phyloP scores from a whole-genome alignment of 257 asterid species.

The Penstemon davidsonii region DNA sequence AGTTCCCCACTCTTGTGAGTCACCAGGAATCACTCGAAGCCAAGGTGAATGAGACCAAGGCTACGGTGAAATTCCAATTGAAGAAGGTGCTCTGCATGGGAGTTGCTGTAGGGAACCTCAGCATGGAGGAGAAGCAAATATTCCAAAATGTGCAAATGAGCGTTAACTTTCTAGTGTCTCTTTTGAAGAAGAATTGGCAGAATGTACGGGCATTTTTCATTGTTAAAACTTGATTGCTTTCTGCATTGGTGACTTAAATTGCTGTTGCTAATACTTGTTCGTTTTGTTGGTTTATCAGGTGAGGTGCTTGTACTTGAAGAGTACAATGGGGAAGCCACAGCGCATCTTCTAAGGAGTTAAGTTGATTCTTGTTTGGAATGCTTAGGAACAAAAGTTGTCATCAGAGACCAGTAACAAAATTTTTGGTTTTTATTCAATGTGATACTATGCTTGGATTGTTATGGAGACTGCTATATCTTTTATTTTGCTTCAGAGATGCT shows the following conservation, averaged over 20 bases:
- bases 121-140: conserved; percentile 59
- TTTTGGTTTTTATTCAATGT: not conserved
- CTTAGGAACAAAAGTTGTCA: not conserved
- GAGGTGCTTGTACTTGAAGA: conserved; percentile 56
- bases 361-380: not conserved
- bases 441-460: not conserved
- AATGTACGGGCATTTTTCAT: conserved; percentile 33
- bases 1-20: conserved; percentile 55
- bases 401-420: not conserved
- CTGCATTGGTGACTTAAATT: not conserved
- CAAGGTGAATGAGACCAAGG: conserved; percentile 58
- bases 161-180: conserved; percentile 52
- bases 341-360: conserved; percentile 40
- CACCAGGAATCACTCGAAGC: conserved; percentile 59
- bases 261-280: not conserved
- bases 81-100: conserved; percentile 63
- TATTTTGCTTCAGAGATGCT: not conserved
- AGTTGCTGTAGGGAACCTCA: conserved; percentile 53
- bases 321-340: conserved; percentile 57
- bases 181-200: conserved; percentile 58
- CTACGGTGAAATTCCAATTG: conserved; percentile 50
- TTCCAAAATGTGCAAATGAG: conserved; percentile 59
- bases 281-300: conserved; percentile 32
- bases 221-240: not conserved
- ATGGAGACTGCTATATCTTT: not conserved